Evolutionary conservation across 345 rosid species (phyloP).

Genomic region (Viola odorata): DNA sequence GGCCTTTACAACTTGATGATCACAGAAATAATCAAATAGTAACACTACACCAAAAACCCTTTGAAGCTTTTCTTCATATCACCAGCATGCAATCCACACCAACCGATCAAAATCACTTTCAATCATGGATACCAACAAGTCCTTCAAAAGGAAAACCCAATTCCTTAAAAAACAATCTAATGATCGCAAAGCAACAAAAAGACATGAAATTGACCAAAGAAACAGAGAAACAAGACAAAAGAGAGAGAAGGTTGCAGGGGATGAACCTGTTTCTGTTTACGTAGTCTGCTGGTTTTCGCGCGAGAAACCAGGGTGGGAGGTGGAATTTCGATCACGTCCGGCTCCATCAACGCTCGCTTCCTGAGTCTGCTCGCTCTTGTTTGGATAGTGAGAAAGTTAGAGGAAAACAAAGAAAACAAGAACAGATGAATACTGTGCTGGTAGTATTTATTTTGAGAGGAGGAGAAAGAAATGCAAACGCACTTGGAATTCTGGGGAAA

Average conservation of each 20-base stretch:
- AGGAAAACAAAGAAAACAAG: not conserved
- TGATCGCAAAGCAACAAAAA: not conserved
- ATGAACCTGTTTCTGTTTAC: constrained; percentile 46
- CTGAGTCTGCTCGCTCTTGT: constrained; percentile 10
- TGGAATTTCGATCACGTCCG: constrained; percentile 60
- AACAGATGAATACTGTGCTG: too few species aligned
- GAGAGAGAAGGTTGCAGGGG: not conserved
- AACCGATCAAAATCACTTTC: too few species aligned
- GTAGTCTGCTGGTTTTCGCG: constrained; percentile 17
- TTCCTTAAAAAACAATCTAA: not conserved
- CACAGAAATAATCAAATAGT: too few species aligned
- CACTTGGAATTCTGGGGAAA: too few species aligned
- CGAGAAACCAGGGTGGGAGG: constrained; percentile 36
- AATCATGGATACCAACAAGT: too few species aligned
- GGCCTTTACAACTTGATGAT: too few species aligned
- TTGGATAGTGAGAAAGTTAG: constrained; percentile 20
- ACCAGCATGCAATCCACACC: too few species aligned
- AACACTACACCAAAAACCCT: too few species aligned
- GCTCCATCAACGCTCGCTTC: constrained; percentile 48
- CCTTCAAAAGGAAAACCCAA: not conserved
- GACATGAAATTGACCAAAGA: not conserved
- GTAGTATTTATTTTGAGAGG: too few species aligned
- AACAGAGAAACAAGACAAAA: not conserved
- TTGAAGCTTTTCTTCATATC: too few species aligned
- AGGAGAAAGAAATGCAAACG: too few species aligned